Evolutionary conservation across 768 basidiomycete genomes (phyloP).

Genomic region (Coprinopsis marcescibilis): DNA sequence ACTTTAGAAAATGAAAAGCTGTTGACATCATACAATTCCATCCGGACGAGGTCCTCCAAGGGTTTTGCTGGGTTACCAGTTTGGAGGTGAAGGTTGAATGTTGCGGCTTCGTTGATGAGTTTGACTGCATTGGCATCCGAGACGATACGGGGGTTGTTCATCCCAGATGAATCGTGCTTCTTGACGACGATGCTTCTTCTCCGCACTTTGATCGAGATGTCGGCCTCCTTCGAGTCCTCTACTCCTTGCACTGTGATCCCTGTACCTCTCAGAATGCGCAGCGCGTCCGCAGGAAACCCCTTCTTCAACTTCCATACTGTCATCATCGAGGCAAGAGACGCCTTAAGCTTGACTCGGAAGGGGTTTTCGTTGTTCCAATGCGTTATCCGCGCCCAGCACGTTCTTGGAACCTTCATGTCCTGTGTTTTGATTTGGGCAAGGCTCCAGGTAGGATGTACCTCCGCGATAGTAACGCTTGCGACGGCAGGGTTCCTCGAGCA

Average conservation of each 20-base stretch:
- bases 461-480: slow-evolving; percentile 43
- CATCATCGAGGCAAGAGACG: slow-evolving; percentile 40
- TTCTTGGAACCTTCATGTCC: slow-evolving; percentile 23
- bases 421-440: slow-evolving; percentile 38
- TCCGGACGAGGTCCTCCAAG: slow-evolving; percentile 39
- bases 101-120: slow-evolving; percentile 51
- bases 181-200: slow-evolving; percentile 36
- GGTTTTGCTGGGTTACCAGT: slow-evolving; percentile 44
- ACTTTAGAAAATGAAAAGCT: slow-evolving; percentile 33
- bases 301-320: slow-evolving; percentile 39
- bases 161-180: slow-evolving; percentile 37
- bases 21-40: slow-evolving; percentile 50
- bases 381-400: slow-evolving; percentile 47
- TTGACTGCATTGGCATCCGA: slow-evolving; percentile 27
- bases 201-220: slow-evolving; percentile 44
- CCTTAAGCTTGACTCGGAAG: slow-evolving; percentile 49
- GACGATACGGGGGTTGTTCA: slow-evolving; percentile 30
- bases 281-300: slow-evolving; percentile 27
- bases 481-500: slow-evolving; percentile 52
- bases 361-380: slow-evolving; percentile 51
- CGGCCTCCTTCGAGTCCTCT: slow-evolving; percentile 36
- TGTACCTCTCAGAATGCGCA: slow-evolving; percentile 27
- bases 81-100: slow-evolving; percentile 54
- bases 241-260: slow-evolving; percentile 45
- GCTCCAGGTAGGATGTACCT: slow-evolving; percentile 56